Conservation (phyloP, 495 filamentous ascomycete species). For the Oleoguttula mirabilis region DNA sequence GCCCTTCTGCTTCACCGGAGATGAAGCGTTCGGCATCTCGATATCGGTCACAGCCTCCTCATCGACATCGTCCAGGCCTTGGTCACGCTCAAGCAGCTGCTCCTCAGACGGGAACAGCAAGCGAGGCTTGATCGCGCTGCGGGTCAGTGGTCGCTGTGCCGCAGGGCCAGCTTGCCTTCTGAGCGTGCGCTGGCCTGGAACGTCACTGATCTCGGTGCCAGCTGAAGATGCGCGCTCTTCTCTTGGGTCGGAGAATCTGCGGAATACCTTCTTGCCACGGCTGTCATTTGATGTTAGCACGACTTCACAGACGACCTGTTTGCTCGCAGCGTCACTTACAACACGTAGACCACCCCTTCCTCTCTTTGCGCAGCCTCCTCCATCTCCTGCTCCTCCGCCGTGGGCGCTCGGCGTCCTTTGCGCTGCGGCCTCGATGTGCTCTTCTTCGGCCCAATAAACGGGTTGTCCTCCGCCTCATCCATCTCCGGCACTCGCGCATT, state of each 20-base stretch:
- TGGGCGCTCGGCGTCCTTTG: background rate
- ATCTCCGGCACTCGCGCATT: constrained; percentile 70
- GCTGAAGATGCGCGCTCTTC: constrained; percentile 35
- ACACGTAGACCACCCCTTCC: constrained; percentile 73
- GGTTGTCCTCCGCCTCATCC: constrained; percentile 56
- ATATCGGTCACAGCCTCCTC: constrained; percentile 40
- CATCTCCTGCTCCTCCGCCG: constrained; percentile 34
- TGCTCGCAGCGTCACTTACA: constrained; percentile 77
- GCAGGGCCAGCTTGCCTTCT: constrained; percentile 28
- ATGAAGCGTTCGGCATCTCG: constrained; percentile 20
- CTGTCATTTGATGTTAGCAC: too few relatives aligned
- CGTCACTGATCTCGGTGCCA: constrained; percentile 30
- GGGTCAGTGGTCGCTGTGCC: constrained; percentile 45
- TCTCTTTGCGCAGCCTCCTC: constrained; percentile 51
- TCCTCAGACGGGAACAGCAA: constrained; percentile 60
- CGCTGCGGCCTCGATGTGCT: constrained; percentile 3
- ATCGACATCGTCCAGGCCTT: constrained; percentile 26
- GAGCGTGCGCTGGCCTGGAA: constrained; percentile 26
- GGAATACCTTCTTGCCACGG: constrained; percentile 82
- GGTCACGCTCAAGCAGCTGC: constrained; percentile 25
- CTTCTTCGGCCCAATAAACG: constrained; percentile 44
- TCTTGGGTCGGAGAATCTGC: constrained; percentile 42
- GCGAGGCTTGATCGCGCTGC: constrained; percentile 69
- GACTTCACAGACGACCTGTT: too few relatives aligned
- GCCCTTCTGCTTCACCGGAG: background rate